Conservation (phyloP, 257 asterid genomes). For the Sherardia arvensis region DNA sequence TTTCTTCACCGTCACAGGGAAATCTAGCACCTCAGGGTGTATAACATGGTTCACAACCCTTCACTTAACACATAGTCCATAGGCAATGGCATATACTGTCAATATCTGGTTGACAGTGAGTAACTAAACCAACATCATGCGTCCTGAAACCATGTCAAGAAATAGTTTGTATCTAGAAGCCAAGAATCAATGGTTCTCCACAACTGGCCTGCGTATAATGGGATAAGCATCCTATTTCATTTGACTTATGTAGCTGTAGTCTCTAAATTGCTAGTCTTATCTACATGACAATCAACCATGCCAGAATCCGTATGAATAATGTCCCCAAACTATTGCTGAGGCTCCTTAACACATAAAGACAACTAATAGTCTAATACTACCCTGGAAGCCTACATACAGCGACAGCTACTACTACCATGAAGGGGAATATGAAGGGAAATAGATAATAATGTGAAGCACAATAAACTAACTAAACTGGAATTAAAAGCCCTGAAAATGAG, state of each 20-base stretch:
- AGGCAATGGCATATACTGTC: not conserved
- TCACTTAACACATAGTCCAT: not conserved
- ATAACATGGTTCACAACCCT: not conserved
- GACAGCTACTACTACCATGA: not conserved
- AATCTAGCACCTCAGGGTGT: not conserved
- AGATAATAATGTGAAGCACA: slow-evolving; percentile 1
- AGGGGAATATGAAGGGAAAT: too few species aligned
- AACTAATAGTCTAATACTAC: too few species aligned
- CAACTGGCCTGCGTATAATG: not conserved
- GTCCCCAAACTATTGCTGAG: not conserved
- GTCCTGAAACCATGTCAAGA: not conserved
- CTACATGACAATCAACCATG: not conserved
- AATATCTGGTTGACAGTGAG: not conserved
- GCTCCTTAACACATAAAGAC: too few species aligned
- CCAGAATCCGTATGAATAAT: not conserved
- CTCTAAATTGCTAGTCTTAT: too few species aligned
- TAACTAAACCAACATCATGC: not conserved
- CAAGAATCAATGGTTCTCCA: not conserved
- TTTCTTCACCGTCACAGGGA: not conserved
- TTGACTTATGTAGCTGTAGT: not conserved
- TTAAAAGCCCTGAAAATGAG: slow-evolving; percentile 30
- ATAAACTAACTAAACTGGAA: slow-evolving; percentile 4
- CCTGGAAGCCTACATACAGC: not conserved
- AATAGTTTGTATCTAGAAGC: not conserved
- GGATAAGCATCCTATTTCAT: not conserved